Conservation (phyloP, 306 rosid species). For the Cucurbita ficifolia region DNA sequence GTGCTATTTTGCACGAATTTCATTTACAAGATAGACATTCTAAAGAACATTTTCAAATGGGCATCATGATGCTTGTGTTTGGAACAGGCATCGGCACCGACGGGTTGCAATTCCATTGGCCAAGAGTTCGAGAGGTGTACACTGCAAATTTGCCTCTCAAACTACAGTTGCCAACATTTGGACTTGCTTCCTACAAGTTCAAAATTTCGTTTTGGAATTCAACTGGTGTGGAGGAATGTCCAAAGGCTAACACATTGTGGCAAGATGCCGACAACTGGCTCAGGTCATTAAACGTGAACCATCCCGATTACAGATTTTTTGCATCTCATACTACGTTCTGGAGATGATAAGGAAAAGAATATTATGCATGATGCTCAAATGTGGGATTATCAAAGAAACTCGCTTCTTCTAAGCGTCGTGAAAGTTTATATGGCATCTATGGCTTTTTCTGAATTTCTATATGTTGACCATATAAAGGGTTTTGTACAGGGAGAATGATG, state of each 20-base stretch:
- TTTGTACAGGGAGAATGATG: conserved; percentile 6
- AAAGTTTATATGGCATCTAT: background rate
- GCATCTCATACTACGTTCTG: conserved; percentile 25
- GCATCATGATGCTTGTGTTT: conserved; percentile 10
- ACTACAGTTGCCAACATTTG: conserved; percentile 54
- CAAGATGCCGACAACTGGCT: conserved; percentile 71
- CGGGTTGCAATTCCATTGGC: conserved; percentile 26
- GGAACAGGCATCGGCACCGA: conserved; percentile 48
- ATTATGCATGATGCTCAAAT: background rate
- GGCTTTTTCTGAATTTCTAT: background rate
- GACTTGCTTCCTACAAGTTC: conserved; percentile 69
- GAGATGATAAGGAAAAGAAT: conserved; percentile 25
- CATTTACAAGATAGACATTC: background rate
- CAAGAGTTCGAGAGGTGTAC: conserved; percentile 27
- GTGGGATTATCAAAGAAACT: background rate
- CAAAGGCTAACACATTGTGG: conserved; percentile 42
- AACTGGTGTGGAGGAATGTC: conserved; percentile 42
- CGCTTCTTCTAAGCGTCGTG: background rate
- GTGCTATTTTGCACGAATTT: background rate
- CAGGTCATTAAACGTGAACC: conserved; percentile 40
- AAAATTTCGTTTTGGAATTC: conserved; percentile 60
- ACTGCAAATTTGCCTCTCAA: conserved; percentile 26
- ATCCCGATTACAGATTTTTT: conserved; percentile 72
- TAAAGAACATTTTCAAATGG: background rate
- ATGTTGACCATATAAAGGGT: background rate